A percentile compares a stretch with the other conserved stretches of the same genome.
phyloP scores from a whole-genome alignment of 2,329 filamentous ascomycete species.

The Aspergillus phoenicis region DNA sequence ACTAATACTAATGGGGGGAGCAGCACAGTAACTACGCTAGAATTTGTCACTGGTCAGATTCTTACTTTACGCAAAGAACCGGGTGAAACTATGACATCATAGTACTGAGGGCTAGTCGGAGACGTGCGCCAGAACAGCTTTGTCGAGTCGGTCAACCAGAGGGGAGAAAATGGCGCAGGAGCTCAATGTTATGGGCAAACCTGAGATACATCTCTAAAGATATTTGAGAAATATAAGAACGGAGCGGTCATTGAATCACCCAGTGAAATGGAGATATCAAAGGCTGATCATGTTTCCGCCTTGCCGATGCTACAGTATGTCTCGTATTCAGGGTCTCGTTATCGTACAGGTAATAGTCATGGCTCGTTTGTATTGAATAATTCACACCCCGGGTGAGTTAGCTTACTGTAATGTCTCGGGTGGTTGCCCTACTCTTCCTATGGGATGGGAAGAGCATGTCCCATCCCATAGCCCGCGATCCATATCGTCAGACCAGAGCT shows the following conservation, averaged over 20 bases:
- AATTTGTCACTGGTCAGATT: background rate
- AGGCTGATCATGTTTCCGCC: background rate
- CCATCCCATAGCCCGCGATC: background rate
- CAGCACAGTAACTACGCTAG: background rate
- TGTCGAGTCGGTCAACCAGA: conserved; percentile 13
- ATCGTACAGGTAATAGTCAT: background rate
- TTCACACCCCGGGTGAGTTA: no score
- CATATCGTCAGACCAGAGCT: background rate
- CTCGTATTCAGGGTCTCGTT: background rate
- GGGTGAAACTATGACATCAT: conserved; percentile 27
- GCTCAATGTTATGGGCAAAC: no score
- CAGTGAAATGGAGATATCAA: background rate
- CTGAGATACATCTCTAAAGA: background rate
- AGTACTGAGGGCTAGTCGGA: conserved; percentile 6
- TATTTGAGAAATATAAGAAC: background rate
- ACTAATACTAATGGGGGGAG: background rate
- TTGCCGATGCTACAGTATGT: no score
- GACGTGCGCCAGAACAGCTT: background rate
- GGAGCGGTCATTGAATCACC: background rate
- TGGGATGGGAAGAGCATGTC: background rate
- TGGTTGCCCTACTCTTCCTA: background rate
- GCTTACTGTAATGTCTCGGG: background rate
- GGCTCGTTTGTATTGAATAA: background rate
- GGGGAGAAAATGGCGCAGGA: background rate
- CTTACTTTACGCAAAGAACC: background rate